These are phyloP conservation scores for Lithospermum erythrorhizon DNA, from an alignment of 257 asterid genomes.

Conservation along the genomic window DNA sequence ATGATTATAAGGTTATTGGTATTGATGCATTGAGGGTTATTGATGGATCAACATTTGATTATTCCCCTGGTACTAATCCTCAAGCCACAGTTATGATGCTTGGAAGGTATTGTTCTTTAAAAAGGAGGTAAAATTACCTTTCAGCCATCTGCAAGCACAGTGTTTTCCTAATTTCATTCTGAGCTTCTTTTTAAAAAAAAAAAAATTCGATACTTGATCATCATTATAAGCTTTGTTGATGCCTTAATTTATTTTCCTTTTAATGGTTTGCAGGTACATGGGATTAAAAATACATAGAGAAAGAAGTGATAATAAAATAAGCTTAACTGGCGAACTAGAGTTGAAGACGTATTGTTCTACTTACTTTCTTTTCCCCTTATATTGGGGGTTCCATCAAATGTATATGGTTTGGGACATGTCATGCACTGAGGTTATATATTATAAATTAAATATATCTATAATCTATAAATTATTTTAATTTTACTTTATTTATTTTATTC, in stretches of 20 bases:
- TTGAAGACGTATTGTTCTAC: too few relatives aligned
- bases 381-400: too few relatives aligned
- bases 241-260: background rate
- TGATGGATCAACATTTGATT: background rate
- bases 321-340: background rate
- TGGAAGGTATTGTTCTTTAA: background rate
- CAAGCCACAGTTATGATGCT: background rate
- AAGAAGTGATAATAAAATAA: slow-evolving; percentile 27
- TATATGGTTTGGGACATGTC: too few relatives aligned
- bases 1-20: background rate
- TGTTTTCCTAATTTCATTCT: background rate
- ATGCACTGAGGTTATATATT: too few relatives aligned
- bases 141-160: background rate
- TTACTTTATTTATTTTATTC: too few relatives aligned
- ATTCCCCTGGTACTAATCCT: background rate
- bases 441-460: too few relatives aligned
- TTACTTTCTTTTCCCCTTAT: too few relatives aligned
- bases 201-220: too few relatives aligned
- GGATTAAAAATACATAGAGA: slow-evolving; percentile 49
- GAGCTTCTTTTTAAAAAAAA: too few relatives aligned
- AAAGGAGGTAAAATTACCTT: background rate
- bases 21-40: background rate
- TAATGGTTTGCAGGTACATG: slow-evolving; percentile 48
- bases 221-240: background rate
- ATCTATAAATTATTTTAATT: too few relatives aligned